Conservation (phyloP, 768 basidiomycete species). For the Boletus edulis region DNA sequence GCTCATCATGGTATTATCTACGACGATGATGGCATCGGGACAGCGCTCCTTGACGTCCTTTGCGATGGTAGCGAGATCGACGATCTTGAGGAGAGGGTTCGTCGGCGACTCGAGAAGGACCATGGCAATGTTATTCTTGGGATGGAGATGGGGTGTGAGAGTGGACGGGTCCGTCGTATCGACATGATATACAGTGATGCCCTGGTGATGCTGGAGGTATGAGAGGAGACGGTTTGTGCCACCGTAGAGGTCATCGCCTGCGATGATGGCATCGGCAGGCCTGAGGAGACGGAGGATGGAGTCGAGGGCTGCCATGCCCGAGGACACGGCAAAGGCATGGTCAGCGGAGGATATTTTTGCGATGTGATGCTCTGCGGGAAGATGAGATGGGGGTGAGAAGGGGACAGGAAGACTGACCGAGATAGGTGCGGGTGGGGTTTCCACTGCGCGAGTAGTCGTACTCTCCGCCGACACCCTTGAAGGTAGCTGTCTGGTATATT, state of each 20-base stretch:
- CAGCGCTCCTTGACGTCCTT: conserved; percentile 80
- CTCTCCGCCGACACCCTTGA: conserved; percentile 87
- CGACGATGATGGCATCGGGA: conserved; percentile 79
- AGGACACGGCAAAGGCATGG: conserved; percentile 90
- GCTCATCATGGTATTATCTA: conserved; percentile 99
- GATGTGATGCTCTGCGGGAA: conserved; percentile 81
- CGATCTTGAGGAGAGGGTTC: conserved; percentile 94
- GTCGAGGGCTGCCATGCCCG: conserved; percentile 98
- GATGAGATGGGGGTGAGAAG: not conserved
- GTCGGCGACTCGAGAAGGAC: conserved; percentile 97
- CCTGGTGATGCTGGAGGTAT: conserved; percentile 84
- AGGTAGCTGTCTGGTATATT: conserved; percentile 97
- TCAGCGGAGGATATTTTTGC: conserved; percentile 93
- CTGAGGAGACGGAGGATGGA: conserved; percentile 91
- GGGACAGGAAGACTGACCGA: conserved; percentile 55
- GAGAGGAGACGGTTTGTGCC: conserved; percentile 94
- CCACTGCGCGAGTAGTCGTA: conserved; percentile 96
- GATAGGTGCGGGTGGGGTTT: conserved; percentile 93
- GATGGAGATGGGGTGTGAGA: conserved; percentile 60
- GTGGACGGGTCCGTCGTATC: conserved; percentile 79
- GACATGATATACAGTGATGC: conserved; percentile 88
- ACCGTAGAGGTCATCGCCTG: conserved; percentile 96
- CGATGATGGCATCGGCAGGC: conserved; percentile 93
- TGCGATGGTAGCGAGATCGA: conserved; percentile 82
- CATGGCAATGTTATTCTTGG: conserved; percentile 78